Percentiles rank a stretch among this genome's conserved stretches.
These are phyloP conservation scores for Erysimum cheiranthoides DNA, from an alignment of 345 rosid species.

Conservation along the genomic window DNA sequence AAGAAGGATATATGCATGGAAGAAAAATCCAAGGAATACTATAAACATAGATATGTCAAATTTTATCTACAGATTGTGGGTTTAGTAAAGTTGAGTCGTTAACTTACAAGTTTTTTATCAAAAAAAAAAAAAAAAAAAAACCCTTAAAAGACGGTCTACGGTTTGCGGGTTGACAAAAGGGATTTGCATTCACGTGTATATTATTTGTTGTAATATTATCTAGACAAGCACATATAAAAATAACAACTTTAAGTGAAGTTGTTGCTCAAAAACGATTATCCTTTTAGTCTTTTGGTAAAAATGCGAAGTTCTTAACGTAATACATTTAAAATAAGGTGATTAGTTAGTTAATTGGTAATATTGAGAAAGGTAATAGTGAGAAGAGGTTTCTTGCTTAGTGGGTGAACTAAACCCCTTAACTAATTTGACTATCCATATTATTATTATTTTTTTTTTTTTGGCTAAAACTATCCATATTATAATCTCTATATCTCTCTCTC, in stretches of 20 bases:
- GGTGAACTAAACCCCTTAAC: constrained; percentile 49
- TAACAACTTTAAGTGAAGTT: constrained; percentile 38
- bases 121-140: too few relatives aligned
- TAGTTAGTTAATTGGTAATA: constrained; percentile 41
- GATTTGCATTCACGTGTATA: constrained; percentile 23
- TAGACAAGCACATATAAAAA: constrained; percentile 11
- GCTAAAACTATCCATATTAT: too few relatives aligned
- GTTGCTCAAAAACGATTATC: constrained; percentile 1
- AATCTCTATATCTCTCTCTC: neutral
- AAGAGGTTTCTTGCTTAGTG: constrained; percentile 38
- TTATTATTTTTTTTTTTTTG: too few relatives aligned
- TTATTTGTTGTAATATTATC: neutral
- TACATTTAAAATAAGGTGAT: neutral
- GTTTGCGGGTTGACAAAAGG: neutral
- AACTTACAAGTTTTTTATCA: neutral
- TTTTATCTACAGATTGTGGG: neutral
- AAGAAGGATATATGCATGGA: neutral
- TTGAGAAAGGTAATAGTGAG: constrained; percentile 20
- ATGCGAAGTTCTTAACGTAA: constrained; percentile 13
- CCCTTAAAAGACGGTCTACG: neutral
- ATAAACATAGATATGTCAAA: neutral
- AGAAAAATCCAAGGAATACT: constrained; percentile 6
- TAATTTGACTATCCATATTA: constrained; percentile 24
- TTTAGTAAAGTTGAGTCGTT: constrained; percentile 31
- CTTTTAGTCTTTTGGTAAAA: constrained; percentile 20